Base-by-base conservation (phyloP, 2,329 filamentous ascomycete genomes). In the Xenoacremonium recifei region DNA sequence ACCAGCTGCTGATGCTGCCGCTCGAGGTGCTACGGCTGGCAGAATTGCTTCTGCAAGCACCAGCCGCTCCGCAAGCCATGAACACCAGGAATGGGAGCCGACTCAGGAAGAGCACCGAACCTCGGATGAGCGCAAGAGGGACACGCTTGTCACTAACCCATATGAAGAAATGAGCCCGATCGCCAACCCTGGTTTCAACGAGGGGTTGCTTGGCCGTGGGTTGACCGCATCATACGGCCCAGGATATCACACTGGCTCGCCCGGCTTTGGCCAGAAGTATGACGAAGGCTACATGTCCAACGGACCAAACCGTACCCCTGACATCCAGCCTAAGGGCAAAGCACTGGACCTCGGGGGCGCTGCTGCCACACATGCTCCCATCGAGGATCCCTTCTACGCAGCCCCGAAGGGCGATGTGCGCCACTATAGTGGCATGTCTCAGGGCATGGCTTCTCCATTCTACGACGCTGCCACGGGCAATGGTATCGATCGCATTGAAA, bases 281-380 rank as follows among this genome's bases (percentile, higher is more conserved):
- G 89, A 96, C 59, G 92, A 97, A 69, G 92, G 91, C 6, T 97
- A 96, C 67, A 91, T 92, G 51, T 95, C 92, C 18, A 89, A 80
- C 41, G 79, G 74, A 3, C 76, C 77, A 3, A 75, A 77, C 48
- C 75, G 77, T 51, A 75, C 71, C 3, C 77, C 77, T 1, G 76
- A 78, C 32, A 57, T 71, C 25, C 66, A 74, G 35, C 63, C 70
- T 45, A 76, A 81, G 57, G 77, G 76, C 55, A 82, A 84, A 57
- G 77, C 75, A 17, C 59, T 78, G 30, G 66, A 67, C 49, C 77
- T 80, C 33, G 61, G 75, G 21, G 73, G 77, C 45, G 68, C 77
- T 38, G 69, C 71, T 12, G 75, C 77, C 16, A 65, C 77, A 44
- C 72, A 45, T n/a, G 17, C 40, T 16, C 50, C 42, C 1, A 70